A percentile compares a stretch with the other conserved stretches of the same genome.
phyloP scores from a whole-genome alignment of 2,329 filamentous ascomycete species.

The Colletotrichum godetiae region DNA sequence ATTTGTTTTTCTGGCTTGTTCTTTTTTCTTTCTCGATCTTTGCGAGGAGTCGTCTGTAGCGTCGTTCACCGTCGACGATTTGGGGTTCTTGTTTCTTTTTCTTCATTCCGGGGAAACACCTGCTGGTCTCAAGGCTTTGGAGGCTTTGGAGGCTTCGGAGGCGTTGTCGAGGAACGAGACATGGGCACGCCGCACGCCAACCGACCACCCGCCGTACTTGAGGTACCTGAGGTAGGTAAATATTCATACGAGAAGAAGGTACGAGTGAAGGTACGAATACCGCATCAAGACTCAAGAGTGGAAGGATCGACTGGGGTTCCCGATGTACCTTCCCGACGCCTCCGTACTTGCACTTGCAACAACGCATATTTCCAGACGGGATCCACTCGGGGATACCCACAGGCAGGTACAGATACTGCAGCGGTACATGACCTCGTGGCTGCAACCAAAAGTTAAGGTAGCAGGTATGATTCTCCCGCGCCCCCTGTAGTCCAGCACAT shows the following conservation, averaged over 20 bases:
- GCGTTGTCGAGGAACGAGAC: constrained; percentile 5
- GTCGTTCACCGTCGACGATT: background rate
- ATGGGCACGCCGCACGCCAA: background rate
- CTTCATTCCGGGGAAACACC: constrained; percentile 31
- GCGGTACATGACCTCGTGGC: constrained; percentile 33
- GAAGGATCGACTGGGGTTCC: background rate
- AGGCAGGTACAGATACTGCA: constrained; percentile 24
- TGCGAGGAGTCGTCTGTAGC: background rate
- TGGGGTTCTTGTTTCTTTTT: constrained; percentile 18
- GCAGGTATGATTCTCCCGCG: constrained; percentile 10
- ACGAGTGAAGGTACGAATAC: background rate
- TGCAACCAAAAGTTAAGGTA: constrained; percentile 13
- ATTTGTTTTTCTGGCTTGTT: background rate
- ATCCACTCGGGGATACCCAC: background rate
- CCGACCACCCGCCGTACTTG: background rate
- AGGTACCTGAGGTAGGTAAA: background rate
- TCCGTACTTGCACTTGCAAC: background rate
- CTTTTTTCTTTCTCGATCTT: constrained; percentile 1
- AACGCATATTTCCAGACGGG: background rate
- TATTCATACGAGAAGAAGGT: background rate
- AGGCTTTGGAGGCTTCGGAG: constrained; percentile 2
- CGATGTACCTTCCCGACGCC: background rate
- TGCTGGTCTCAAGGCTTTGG: constrained; percentile 9
- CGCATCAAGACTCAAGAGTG: background rate
- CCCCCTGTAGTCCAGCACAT: constrained; percentile 2